Evolutionary conservation across 2,329 filamentous ascomycete genomes (phyloP).

Genomic region (Sporothrix mexicana): DNA sequence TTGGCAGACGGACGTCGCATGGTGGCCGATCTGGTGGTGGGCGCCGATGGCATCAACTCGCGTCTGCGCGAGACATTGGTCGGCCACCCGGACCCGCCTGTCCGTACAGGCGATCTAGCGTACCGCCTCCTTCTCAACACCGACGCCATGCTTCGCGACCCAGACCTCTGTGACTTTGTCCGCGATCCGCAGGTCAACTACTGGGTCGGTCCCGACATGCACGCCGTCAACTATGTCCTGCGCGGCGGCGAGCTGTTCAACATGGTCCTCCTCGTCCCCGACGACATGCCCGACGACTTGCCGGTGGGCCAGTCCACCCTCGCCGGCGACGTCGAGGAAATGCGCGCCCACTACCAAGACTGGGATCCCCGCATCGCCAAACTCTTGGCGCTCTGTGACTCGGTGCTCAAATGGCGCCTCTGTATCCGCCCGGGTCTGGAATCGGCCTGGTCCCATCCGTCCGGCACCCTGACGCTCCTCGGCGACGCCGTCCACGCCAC

Average conservation of each 20-base stretch:
- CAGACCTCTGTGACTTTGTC: constrained; percentile 42
- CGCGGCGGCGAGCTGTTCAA: constrained; percentile 45
- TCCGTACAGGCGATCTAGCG: constrained; percentile 46
- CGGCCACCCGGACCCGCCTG: constrained; percentile 38
- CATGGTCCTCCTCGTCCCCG: constrained; percentile 43
- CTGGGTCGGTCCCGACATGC: constrained; percentile 46
- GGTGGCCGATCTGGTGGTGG: constrained; percentile 47
- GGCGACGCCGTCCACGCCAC: constrained; percentile 35
- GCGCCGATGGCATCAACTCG: constrained; percentile 50
- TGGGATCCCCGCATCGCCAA: constrained; percentile 49
- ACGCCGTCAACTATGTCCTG: constrained; percentile 46
- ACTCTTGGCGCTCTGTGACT: constrained; percentile 46
- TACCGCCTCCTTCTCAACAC: constrained; percentile 46
- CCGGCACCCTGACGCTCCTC: constrained; percentile 23
- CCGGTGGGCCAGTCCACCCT: constrained; percentile 40
- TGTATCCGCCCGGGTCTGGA: constrained; percentile 51
- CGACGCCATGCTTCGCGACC: constrained; percentile 42
- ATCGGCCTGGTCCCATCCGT: constrained; percentile 49
- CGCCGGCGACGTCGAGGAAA: constrained; percentile 44
- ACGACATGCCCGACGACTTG: constrained; percentile 34
- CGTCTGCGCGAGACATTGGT: constrained; percentile 35
- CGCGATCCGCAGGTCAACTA: constrained; percentile 43
- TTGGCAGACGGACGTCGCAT: constrained; percentile 43
- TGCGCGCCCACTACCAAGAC: constrained; percentile 44
- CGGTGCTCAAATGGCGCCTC: constrained; percentile 55